These are phyloP conservation scores for Pleurostoma richardsiae DNA, from an alignment of 2,329 filamentous ascomycete genomes.

Conservation along the genomic window DNA sequence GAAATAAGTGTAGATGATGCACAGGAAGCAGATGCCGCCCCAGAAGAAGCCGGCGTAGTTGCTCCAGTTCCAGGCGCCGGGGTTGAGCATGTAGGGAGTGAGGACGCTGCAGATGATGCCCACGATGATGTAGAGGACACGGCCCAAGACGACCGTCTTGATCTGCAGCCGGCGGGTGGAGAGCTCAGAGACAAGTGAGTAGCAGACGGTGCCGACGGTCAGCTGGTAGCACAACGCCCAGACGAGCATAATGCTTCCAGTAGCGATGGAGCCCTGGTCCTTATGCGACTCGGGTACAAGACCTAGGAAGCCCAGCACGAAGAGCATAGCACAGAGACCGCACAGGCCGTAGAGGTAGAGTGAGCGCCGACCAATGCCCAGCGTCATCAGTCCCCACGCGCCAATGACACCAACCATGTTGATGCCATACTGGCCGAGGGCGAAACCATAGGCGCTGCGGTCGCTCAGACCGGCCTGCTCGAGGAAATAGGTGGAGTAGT, in stretches of 20 bases:
- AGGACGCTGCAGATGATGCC: slow-evolving; percentile 77
- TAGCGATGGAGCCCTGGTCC: slow-evolving; percentile 63
- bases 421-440: slow-evolving; percentile 61
- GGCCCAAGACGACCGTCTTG: slow-evolving; percentile 85
- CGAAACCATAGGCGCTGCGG: slow-evolving; percentile 50
- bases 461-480: slow-evolving; percentile 52
- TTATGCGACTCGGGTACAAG: slow-evolving; percentile 60
- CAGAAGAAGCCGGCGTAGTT: slow-evolving; percentile 89
- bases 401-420: slow-evolving; percentile 79
- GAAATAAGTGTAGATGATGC: slow-evolving; percentile 78
- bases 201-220: slow-evolving; percentile 84
- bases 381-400: slow-evolving; percentile 74
- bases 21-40: slow-evolving; percentile 74
- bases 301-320: slow-evolving; percentile 80
- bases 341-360: slow-evolving; percentile 74
- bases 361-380: slow-evolving; percentile 68
- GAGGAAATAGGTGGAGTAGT: slow-evolving; percentile 61
- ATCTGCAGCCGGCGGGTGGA: slow-evolving; percentile 80
- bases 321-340: slow-evolving; percentile 68
- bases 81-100: slow-evolving; percentile 92
- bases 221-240: slow-evolving; percentile 84
- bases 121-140: slow-evolving; percentile 76
- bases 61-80: slow-evolving; percentile 78
- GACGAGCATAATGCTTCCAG: slow-evolving; percentile 77
- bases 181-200: slow-evolving; percentile 81